Conservation (phyloP, 2,329 filamentous ascomycete species). For the Colletotrichum cuscutae region DNA sequence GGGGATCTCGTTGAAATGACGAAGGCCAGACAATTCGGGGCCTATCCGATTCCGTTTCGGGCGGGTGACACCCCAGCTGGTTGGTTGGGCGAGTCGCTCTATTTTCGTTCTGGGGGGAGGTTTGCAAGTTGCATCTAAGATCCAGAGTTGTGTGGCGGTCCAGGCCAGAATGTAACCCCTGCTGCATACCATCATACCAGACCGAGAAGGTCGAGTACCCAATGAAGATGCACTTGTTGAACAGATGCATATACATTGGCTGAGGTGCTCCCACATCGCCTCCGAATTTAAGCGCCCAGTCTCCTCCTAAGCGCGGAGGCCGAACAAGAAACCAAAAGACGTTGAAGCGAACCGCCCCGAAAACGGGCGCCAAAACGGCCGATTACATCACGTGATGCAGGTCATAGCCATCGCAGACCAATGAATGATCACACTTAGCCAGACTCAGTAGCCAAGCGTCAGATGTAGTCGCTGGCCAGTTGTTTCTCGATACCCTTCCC, state of each 20-base stretch:
- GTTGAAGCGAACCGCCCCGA: slow-evolving; percentile 18
- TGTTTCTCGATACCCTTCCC: slow-evolving; percentile 9
- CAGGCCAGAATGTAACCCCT: slow-evolving; percentile 27
- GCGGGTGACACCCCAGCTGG: slow-evolving; percentile 27
- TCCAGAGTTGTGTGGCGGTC: slow-evolving; percentile 27
- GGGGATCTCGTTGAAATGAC: slow-evolving; percentile 18
- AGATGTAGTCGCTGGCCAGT: slow-evolving; percentile 26
- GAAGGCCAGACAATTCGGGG: slow-evolving; percentile 24
- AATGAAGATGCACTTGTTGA: slow-evolving; percentile 14
- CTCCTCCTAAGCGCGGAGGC: slow-evolving; percentile 28
- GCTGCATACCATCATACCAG: slow-evolving; percentile 21
- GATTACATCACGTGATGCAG: slow-evolving; percentile 25
- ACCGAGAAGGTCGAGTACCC: slow-evolving; percentile 8
- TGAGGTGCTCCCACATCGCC: slow-evolving; percentile 21
- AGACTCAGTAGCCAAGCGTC: not conserved
- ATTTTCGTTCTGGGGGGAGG: slow-evolving; percentile 24
- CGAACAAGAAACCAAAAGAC: slow-evolving; percentile 1
- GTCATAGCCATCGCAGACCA: slow-evolving; percentile 12
- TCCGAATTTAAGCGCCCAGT: slow-evolving; percentile 28
- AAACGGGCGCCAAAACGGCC: slow-evolving; percentile 3
- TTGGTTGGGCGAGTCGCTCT: slow-evolving; percentile 28
- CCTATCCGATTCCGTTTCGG: slow-evolving; percentile 19
- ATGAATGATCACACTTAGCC: not conserved
- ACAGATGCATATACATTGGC: slow-evolving; percentile 23
- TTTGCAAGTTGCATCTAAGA: slow-evolving; percentile 25